Evolutionary conservation across 768 basidiomycete genomes (phyloP).

Genomic region (Lepiota subincarnata): DNA sequence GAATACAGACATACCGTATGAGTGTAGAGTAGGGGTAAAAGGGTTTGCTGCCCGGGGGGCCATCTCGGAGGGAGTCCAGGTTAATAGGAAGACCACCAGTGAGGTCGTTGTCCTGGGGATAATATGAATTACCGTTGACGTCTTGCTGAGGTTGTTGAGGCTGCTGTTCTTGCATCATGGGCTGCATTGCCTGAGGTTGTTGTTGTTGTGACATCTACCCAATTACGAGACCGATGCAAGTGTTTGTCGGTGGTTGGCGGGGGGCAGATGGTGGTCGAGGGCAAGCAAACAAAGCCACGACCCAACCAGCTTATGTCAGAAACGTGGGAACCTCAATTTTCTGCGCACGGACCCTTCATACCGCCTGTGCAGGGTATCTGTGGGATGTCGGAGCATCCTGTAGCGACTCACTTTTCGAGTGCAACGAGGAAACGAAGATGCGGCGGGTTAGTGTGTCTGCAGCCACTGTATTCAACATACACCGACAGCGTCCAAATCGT

Average conservation of each 20-base stretch:
- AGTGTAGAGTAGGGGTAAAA: conserved; percentile 91
- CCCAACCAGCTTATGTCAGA: conserved; percentile 48
- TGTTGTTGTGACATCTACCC: conserved; percentile 48
- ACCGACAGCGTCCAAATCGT: conserved; percentile 68
- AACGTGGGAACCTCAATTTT: conserved; percentile 52
- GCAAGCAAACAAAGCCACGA: conserved; percentile 40
- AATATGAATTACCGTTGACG: conserved; percentile 60
- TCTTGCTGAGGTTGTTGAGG: conserved; percentile 34
- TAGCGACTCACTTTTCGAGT: conserved; percentile 14
- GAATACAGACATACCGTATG: conserved; percentile 59
- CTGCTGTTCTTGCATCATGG: conserved; percentile 57
- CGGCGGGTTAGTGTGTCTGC: conserved; percentile 44
- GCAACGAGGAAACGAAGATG: conserved; percentile 28
- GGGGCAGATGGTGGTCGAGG: conserved; percentile 43
- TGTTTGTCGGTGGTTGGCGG: conserved; percentile 35
- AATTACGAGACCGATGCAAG: conserved; percentile 25
- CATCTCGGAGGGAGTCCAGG: conserved; percentile 81
- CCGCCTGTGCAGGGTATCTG: conserved; percentile 2
- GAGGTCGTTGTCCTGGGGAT: conserved; percentile 72
- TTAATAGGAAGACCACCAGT: conserved; percentile 84
- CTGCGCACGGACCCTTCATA: conserved; percentile 53
- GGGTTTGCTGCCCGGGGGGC: conserved; percentile 84
- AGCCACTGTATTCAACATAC: conserved; percentile 56
- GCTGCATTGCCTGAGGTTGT: conserved; percentile 52
- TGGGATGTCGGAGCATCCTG: conserved; percentile 2